These are phyloP conservation scores for Erucastrum elatum DNA, from an alignment of 345 rosid genomes.

Conservation along the genomic window DNA sequence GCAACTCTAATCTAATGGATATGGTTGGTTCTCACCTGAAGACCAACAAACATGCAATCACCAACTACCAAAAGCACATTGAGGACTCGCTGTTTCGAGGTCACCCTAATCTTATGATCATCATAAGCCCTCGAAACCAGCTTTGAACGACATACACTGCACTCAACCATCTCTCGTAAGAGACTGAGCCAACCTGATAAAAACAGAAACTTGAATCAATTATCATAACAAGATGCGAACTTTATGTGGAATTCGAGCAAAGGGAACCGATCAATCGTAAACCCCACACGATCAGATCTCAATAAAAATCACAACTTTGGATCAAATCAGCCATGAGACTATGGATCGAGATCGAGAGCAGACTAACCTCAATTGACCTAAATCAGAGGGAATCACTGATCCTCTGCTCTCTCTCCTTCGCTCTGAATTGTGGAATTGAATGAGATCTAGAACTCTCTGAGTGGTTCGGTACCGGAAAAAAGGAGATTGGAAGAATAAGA, in stretches of 20 bases:
- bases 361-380: slow-evolving; percentile 34
- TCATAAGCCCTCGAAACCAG: slow-evolving; percentile 61
- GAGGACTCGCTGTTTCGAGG: slow-evolving; percentile 54
- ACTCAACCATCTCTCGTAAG: slow-evolving; percentile 67
- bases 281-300: slow-evolving; percentile 37
- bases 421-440: slow-evolving; percentile 5
- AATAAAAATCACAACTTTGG: slow-evolving; percentile 10
- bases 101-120: slow-evolving; percentile 48
- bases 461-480: slow-evolving; percentile 4
- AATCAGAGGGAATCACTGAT: slow-evolving; percentile 14
- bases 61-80: slow-evolving; percentile 66
- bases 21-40: no score
- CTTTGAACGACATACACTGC: slow-evolving; percentile 77
- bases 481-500: slow-evolving; percentile 39
- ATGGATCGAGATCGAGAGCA: slow-evolving; percentile 17
- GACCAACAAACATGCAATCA: slow-evolving; percentile 66
- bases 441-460: slow-evolving; percentile 22
- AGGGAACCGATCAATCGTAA: not conserved
- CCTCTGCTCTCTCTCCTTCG: not conserved
- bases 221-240: slow-evolving; percentile 15
- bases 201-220: not conserved
- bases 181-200: slow-evolving; percentile 25
- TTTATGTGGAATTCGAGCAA: no score
- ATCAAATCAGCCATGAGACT: slow-evolving; percentile 23
- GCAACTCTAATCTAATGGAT: no score